Evolutionary conservation across 192 early-diverging fungal genomes (phyloP), one percentile per base, ranked within the genome.

Genomic region (Backusella tarrabulga): DNA sequence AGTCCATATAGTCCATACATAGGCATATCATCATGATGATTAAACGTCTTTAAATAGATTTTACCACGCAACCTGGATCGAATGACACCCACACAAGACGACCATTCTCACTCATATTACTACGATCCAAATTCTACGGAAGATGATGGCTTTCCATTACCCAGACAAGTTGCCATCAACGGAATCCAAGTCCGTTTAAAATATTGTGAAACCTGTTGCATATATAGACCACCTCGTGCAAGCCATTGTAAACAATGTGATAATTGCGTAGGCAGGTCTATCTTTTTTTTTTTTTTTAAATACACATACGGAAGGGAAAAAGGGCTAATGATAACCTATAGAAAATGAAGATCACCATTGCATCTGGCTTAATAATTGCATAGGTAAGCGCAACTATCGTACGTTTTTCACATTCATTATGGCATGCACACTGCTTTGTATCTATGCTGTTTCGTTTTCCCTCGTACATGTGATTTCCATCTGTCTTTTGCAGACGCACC

Each of bases 291-390:
- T 17, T 54, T 0, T 3, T n/a, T n/a, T 21, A 8, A 21, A 26
- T 63, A 63, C 12, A 63, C 6, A 60, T 29, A 2, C 38, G 2
- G 38, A 32, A 32, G 19, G 8, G 21, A 8, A 54, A 5, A 4
- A 19, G 2, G 52, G 9, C 21, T 26, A 11, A 19, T 73, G 67
- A 36, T 41, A 74, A n/a, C 41, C 54, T 73, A 15, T 70, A 90
- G 93, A 94, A 78, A 90, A 91, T 73, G 90, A 91, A 72, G 93
- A 95, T 83, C 94, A 96, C 75, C 95, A 98, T 81, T 98, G 97
- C 80, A 92, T 95, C 32, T 98, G 96, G 96, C 92, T 95, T 8
- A 95, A 93, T 77, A 97, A 95, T 83, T 97, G 96, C 81, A 90
- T 98, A 60, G 97, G 97, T 4, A 88, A 88, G 38, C 83, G 92